phyloP scores from a whole-genome alignment of 768 basidiomycete species.

The Cystobasidium ongulense region DNA sequence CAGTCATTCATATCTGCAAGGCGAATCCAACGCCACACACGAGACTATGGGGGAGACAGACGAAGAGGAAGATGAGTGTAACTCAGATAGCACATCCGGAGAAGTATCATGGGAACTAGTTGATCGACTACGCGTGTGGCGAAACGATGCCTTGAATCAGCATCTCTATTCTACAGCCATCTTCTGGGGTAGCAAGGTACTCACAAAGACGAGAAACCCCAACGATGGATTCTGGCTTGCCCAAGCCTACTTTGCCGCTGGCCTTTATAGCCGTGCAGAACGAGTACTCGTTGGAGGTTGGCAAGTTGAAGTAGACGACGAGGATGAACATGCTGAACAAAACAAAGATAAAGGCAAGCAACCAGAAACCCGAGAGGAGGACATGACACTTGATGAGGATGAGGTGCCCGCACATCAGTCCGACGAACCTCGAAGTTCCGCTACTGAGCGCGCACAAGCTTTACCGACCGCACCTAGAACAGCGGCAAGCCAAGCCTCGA shows the following conservation, averaged over 20 bases:
- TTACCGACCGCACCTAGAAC: background rate
- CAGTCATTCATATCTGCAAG: background rate
- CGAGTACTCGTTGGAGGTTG: conserved; percentile 58
- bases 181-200: conserved; percentile 97
- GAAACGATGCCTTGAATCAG: conserved; percentile 96
- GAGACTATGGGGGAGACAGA: background rate
- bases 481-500: background rate
- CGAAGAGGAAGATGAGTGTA: background rate
- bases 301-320: background rate
- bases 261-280: conserved; percentile 90
- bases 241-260: conserved; percentile 90
- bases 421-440: conserved; percentile 15
- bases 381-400: background rate
- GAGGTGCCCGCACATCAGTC: background rate
- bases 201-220: conserved; percentile 89
- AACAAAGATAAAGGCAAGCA: conserved; percentile 16
- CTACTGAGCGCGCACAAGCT: background rate
- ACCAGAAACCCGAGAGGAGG: background rate
- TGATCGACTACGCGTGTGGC: conserved; percentile 91
- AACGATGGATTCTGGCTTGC: conserved; percentile 99
- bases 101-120: conserved; percentile 56
- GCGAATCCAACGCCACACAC: background rate
- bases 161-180: conserved; percentile 94
- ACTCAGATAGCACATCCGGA: background rate
- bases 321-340: background rate